These are phyloP conservation scores for Echites panduratus DNA, from an alignment of 257 asterid genomes.

Conservation along the genomic window DNA sequence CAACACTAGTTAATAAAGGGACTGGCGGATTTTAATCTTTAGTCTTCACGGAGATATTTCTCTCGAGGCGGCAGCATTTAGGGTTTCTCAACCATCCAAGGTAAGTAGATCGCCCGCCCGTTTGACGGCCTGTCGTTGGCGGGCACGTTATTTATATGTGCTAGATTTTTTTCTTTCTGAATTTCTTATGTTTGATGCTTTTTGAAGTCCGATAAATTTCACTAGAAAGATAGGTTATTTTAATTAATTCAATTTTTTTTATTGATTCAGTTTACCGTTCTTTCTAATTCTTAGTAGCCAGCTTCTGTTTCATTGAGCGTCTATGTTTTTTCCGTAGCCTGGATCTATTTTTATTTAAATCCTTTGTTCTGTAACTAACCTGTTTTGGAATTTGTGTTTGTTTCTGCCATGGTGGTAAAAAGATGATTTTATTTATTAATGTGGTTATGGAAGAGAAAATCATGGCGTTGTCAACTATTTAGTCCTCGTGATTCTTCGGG, in stretches of 20 bases:
- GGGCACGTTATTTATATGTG: background rate
- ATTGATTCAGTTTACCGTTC: background rate
- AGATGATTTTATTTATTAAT: background rate
- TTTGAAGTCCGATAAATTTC: conserved; percentile 1
- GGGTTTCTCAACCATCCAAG: conserved; percentile 9
- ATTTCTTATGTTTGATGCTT: conserved; percentile 3
- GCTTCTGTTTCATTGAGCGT: background rate
- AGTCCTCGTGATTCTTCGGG: conserved; percentile 43
- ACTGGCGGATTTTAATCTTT: too few species aligned
- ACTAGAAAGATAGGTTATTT: background rate
- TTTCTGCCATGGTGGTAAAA: background rate
- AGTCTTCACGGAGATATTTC: background rate
- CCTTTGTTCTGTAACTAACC: background rate
- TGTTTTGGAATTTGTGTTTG: background rate
- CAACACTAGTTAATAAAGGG: too few species aligned
- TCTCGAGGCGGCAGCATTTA: background rate
- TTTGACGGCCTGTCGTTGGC: too few species aligned
- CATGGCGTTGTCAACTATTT: conserved; percentile 46
- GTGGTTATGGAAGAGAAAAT: background rate
- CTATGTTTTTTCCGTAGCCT: background rate
- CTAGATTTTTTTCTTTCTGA: background rate
- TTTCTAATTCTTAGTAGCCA: background rate
- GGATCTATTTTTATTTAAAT: background rate
- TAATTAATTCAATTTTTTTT: background rate
- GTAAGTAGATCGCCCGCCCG: background rate